These are phyloP conservation scores for Triticum dicoccoides DNA, from an alignment of 176 grass and related monocot genomes.

Conservation along the genomic window DNA sequence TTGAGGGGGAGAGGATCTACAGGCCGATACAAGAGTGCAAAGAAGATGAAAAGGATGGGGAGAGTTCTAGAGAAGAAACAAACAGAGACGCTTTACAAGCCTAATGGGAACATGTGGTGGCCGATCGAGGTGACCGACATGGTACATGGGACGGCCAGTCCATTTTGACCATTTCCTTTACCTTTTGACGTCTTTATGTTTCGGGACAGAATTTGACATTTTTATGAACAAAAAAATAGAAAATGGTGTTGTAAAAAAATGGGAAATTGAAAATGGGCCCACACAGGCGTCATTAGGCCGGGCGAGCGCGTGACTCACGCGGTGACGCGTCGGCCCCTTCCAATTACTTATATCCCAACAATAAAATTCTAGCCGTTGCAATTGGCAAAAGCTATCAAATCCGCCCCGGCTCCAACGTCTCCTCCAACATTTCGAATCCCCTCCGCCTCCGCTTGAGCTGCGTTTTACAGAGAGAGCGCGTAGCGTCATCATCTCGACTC, in stretches of 20 bases:
- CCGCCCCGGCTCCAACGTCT: constrained; percentile 16
- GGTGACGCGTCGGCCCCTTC: not conserved
- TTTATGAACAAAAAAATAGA: too few relatives aligned
- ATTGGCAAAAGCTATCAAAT: constrained; percentile 1
- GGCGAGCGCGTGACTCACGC: not conserved
- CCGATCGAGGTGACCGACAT: too few relatives aligned
- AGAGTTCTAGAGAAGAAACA: too few relatives aligned
- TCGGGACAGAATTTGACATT: too few relatives aligned
- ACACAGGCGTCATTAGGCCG: not conserved
- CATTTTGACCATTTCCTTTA: too few relatives aligned
- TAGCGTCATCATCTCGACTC: not conserved
- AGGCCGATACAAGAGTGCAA: too few relatives aligned
- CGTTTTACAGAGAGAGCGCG: not conserved
- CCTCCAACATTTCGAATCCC: constrained; percentile 2
- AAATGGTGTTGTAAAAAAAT: not conserved
- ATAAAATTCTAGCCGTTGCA: constrained; percentile 22
- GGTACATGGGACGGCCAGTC: too few relatives aligned
- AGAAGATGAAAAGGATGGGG: too few relatives aligned
- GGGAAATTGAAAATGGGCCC: not conserved
- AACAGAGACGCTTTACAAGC: too few relatives aligned
- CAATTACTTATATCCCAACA: not conserved
- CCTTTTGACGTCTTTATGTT: too few relatives aligned
- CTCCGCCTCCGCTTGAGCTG: not conserved
- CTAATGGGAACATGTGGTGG: too few relatives aligned
- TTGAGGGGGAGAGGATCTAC: too few relatives aligned